Evolutionary conservation across 805 yeast species (phyloP), one percentile per base, ranked within the genome.

Genomic region (Starmera quercuum): DNA sequence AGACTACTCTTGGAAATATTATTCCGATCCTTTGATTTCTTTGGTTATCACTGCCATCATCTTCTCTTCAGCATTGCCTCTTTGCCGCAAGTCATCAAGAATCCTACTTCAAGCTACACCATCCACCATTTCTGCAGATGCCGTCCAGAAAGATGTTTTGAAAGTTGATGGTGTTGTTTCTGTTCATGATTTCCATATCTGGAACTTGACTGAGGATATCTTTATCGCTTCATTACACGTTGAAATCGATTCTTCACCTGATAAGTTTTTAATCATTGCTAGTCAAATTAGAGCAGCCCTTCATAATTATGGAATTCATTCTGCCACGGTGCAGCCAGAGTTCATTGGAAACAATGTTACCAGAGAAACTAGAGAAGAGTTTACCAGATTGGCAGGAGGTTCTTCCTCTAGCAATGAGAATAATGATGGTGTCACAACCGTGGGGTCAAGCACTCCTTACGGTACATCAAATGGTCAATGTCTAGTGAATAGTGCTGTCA

Each of bases 291-390:
- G 92, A 56, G 73, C 73, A 33, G 78, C 87, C 30, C 68, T 90
- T 49, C 95, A 85, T 49, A 76, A 71, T 19, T 81, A 79, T 52
- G 95, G 95, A 29, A 79, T 90, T 40, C 95, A 88, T 51, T 82
- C 92, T 24, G 95, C 90, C 14, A 90, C 98, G 2, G 88, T 92
- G 32, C 98, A 90, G 60, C 98, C 98, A 0, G 98, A 90, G 61
- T 92, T 90, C 49, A 54, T 66, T 13, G 50, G 54, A 9, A 42
- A 51, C n/a, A 32, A 38, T 19, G 49, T 57, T 13, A 46, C 56
- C 12, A 45, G 53, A 7, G 61, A 54, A 21, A 51, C 50, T 27
- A 52, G 53, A 35, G 48, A 59, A 42, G 53, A 58, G 36, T 51
- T 59, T 31, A 55, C 63, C 6, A 49, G 52, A 22, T 46, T 59